phyloP scores from a whole-genome alignment of 805 yeast genomes.

The Ogataea ramenticola region DNA sequence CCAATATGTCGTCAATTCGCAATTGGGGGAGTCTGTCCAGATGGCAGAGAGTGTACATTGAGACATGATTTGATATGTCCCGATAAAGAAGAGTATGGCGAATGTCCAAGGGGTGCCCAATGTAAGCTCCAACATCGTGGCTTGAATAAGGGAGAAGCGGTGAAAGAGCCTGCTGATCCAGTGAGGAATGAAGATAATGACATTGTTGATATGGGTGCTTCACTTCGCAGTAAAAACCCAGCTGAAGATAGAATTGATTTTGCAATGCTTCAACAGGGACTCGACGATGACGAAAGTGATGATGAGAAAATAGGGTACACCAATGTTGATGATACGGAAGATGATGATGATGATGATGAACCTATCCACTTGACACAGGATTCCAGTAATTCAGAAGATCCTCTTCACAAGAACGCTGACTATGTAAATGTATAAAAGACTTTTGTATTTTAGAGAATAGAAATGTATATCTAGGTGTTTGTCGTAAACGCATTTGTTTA shows the following conservation, averaged over 20 bases:
- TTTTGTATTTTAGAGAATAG: background rate
- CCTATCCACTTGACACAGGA: background rate
- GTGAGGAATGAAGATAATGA: constrained; percentile 25
- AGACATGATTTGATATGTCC: constrained; percentile 63
- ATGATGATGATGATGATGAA: constrained; percentile 22
- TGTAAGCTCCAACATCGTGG: constrained; percentile 56
- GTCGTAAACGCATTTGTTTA: no score
- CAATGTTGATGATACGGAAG: constrained; percentile 11
- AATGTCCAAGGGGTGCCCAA: constrained; percentile 43
- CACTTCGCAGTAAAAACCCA: constrained; percentile 5
- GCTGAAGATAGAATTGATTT: constrained; percentile 11
- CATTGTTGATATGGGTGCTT: constrained; percentile 12
- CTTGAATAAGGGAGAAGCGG: background rate
- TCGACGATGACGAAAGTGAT: constrained; percentile 11
- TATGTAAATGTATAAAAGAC: constrained; percentile 5
- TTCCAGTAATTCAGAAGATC: background rate
- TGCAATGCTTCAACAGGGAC: constrained; percentile 9
- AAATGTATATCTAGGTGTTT: no score
- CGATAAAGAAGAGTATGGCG: constrained; percentile 55
- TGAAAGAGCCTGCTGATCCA: background rate
- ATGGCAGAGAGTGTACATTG: constrained; percentile 51
- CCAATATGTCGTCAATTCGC: constrained; percentile 60
- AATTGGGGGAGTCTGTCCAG: constrained; percentile 58
- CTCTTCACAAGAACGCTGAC: constrained; percentile 15
- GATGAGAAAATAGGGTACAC: background rate